These are phyloP conservation scores for Penicillium sp. DNA, from an alignment of 2,329 filamentous ascomycete species.

Conservation along the genomic window DNA sequence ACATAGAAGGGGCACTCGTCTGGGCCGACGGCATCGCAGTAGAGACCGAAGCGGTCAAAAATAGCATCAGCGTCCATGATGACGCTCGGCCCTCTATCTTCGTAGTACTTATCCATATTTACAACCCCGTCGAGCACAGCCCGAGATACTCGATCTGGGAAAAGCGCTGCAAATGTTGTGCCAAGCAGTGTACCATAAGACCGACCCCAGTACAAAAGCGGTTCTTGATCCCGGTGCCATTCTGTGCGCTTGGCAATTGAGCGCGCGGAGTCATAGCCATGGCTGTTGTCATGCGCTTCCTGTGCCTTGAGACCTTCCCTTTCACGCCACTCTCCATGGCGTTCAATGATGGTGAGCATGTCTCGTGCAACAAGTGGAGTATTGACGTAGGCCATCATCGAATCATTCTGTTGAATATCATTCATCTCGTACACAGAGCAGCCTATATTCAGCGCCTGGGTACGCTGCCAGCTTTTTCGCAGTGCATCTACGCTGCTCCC, in stretches of 20 bases:
- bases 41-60: constrained; percentile 33
- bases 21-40: constrained; percentile 32
- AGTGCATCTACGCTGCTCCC: constrained; percentile 32
- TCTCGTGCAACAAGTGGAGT: constrained; percentile 36
- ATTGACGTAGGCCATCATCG: constrained; percentile 34
- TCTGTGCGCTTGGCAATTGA: constrained; percentile 25
- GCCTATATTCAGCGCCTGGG: constrained; percentile 31
- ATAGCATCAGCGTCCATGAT: constrained; percentile 38
- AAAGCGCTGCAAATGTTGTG: constrained; percentile 48
- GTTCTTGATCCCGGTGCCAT: constrained; percentile 32
- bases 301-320: constrained; percentile 31
- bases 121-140: constrained; percentile 39
- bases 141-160: constrained; percentile 39
- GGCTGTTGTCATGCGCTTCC: constrained; percentile 8
- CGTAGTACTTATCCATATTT: constrained; percentile 38
- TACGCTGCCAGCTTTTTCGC: constrained; percentile 35
- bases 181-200: constrained; percentile 51
- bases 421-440: constrained; percentile 29
- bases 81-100: constrained; percentile 22
- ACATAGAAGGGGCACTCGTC: constrained; percentile 33
- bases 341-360: constrained; percentile 39
- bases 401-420: constrained; percentile 18
- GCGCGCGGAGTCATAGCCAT: constrained; percentile 22
- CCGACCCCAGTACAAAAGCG: constrained; percentile 44
- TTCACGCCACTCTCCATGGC: constrained; percentile 41